Base-by-base conservation (phyloP, 805 yeast species). In the Metschnikowia rubicola region DNA sequence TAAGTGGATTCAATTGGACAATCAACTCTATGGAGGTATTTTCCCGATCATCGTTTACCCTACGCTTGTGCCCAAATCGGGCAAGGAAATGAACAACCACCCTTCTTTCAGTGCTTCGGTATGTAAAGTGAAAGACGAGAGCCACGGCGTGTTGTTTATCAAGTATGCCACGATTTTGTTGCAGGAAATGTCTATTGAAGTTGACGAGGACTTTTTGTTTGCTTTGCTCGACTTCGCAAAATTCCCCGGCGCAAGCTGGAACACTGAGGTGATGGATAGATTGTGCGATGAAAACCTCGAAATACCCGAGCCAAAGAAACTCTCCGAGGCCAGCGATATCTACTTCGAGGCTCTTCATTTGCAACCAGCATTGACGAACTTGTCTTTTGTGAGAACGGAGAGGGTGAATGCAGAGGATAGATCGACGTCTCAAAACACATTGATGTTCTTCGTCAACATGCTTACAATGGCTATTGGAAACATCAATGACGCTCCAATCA, bases 381-480 rank as follows among this genome's bases (percentile, higher is more conserved):
- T 94, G 45, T 91, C 98, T 3, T 94, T 95, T 72, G 89, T 88
- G 28, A 79, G 98, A 52, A 88, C 96, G 0, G 97, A 90, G 58
- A 71, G 88, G 47, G 74, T 85, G 30, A 80, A 82, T 60, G 82
- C 79, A 5, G 86, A 81, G 46, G 88, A 83, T 46, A 77, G 83
- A 10, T 63, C 78, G 2, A 69, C 86, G 3, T 70, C 86, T 2
- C 83, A 81, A 39, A 84, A 83, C 53, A 73, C 94, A 0, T 62
- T 91, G 41, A 78, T 84, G 78, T 86, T 87, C 63, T 81, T 89
- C 53, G 74, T 88, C 55, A 89, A 94, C 63, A 83, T 92, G 34
- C 71, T 94, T 50, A 90, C 97, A 0, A 91, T 92, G 97, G 96
- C 99, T 0, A 80, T 94, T 52, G 99, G 98, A 26, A 94, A 92